Percentiles rank a stretch among this genome's conserved stretches.
Evolutionary conservation across 2,329 filamentous ascomycete species (phyloP).

Genomic region (Coniochaeta sp.): DNA sequence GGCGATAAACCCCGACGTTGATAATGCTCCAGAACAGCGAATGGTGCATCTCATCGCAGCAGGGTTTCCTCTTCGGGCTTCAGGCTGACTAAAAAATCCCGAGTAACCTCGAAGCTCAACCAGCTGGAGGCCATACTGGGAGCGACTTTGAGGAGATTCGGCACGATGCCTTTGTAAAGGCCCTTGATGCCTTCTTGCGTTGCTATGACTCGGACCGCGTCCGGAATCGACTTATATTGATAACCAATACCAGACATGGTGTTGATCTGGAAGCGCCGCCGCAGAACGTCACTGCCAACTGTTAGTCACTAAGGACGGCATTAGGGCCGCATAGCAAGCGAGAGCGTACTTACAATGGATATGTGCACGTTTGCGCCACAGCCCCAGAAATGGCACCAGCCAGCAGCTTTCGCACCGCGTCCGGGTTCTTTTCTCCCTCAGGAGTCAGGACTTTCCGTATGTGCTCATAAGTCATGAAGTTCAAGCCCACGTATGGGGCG

Average conservation of each 20-base stretch:
- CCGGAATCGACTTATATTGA: slow-evolving; percentile 79
- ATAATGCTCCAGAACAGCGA: not conserved
- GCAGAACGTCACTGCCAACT: slow-evolving; percentile 68
- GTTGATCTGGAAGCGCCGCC: slow-evolving; percentile 94
- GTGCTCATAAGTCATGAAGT: slow-evolving; percentile 97
- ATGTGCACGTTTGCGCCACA: slow-evolving; percentile 95
- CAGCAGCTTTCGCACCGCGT: slow-evolving; percentile 69
- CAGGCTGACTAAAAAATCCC: slow-evolving; percentile 71
- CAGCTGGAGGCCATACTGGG: slow-evolving; percentile 98
- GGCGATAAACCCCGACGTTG: not conserved
- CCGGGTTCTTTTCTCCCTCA: slow-evolving; percentile 80
- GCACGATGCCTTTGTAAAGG: slow-evolving; percentile 92
- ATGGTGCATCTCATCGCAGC: slow-evolving; percentile 13
- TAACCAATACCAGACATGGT: slow-evolving; percentile 99
- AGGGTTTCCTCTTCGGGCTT: slow-evolving; percentile 33
- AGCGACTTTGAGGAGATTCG: slow-evolving; percentile 92
- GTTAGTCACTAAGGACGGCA: slow-evolving; percentile 13
- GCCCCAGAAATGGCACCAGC: slow-evolving; percentile 94
- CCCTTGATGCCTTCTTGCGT: slow-evolving; percentile 76
- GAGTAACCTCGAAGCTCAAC: slow-evolving; percentile 91
- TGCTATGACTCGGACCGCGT: slow-evolving; percentile 77
- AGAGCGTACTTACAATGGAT: slow-evolving; percentile 71
- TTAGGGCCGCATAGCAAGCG: not conserved
- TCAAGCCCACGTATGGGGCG: slow-evolving; percentile 92
- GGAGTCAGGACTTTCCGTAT: slow-evolving; percentile 78